Evolutionary conservation across 192 early-diverging fungal genomes (phyloP).

Genomic region (Coemansia sp.): DNA sequence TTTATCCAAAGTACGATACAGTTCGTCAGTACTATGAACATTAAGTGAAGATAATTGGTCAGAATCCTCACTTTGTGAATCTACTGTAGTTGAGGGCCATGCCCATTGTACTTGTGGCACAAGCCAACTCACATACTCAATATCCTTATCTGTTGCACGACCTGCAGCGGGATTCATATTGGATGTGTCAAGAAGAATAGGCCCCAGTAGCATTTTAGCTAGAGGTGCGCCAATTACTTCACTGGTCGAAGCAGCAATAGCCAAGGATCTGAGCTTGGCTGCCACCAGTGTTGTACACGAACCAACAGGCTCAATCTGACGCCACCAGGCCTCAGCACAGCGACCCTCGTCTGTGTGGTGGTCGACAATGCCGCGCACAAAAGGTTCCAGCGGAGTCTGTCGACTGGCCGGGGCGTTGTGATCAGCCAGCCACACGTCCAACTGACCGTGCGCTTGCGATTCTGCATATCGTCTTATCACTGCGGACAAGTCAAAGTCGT

Average conservation of each 20-base stretch:
- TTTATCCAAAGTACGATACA: slow-evolving; percentile 32
- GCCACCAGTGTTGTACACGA: slow-evolving; percentile 43
- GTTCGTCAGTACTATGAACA: slow-evolving; percentile 14
- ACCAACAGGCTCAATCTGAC: slow-evolving; percentile 36
- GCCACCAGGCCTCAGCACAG: slow-evolving; percentile 11
- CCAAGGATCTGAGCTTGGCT: slow-evolving; percentile 1
- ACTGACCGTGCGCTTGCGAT: background rate
- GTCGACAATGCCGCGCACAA: slow-evolving; percentile 48
- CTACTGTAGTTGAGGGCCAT: background rate
- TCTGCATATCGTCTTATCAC: background rate
- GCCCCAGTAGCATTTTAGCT: slow-evolving; percentile 35
- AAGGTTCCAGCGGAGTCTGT: slow-evolving; percentile 27
- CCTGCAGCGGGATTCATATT: slow-evolving; percentile 23
- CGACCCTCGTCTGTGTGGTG: slow-evolving; percentile 49
- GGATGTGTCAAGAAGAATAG: slow-evolving; percentile 38
- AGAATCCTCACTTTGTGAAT: background rate
- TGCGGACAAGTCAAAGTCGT: slow-evolving; percentile 24
- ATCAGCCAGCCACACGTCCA: slow-evolving; percentile 42
- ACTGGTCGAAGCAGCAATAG: background rate
- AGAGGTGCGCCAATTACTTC: slow-evolving; percentile 11
- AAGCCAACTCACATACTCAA: slow-evolving; percentile 26
- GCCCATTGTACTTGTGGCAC: slow-evolving; percentile 29
- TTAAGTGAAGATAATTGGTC: slow-evolving; percentile 6
- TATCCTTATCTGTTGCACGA: slow-evolving; percentile 31
- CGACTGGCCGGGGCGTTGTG: slow-evolving; percentile 45